A percentile compares a stretch with the other conserved stretches of the same genome.
These are phyloP conservation scores for Populus nigra DNA, from an alignment of 345 rosid species.

Conservation along the genomic window DNA sequence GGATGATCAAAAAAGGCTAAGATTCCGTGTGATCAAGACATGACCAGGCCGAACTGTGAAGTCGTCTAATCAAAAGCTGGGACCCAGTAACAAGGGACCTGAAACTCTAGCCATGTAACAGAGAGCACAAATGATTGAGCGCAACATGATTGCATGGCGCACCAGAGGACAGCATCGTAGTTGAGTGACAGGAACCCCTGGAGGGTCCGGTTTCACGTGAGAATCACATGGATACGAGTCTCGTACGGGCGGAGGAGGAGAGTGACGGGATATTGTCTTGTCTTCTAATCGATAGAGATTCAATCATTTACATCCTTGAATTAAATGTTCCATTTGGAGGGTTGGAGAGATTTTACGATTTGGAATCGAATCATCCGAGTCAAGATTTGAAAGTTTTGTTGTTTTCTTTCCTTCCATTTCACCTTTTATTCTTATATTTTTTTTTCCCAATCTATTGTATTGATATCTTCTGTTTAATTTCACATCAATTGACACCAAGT, in stretches of 20 bases:
- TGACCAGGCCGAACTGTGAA: conserved; percentile 13
- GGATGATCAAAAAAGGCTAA: background rate
- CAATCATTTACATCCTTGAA: background rate
- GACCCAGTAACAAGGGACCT: background rate
- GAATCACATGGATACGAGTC: conserved; percentile 38
- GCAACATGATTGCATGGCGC: background rate
- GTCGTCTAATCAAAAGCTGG: conserved; percentile 16
- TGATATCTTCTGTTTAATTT: too few relatives aligned
- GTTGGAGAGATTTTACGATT: background rate
- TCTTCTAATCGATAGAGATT: background rate
- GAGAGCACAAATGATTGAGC: conserved; percentile 10
- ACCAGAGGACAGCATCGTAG: background rate
- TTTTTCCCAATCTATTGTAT: too few relatives aligned
- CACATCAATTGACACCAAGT: too few relatives aligned
- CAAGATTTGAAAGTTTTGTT: background rate
- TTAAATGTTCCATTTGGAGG: background rate
- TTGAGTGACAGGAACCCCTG: background rate
- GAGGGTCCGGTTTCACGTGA: conserved; percentile 44
- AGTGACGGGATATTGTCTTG: background rate
- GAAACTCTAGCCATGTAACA: background rate
- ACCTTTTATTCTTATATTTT: too few relatives aligned
- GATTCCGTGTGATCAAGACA: conserved; percentile 7
- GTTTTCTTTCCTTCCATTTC: too few relatives aligned
- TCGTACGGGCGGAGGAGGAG: background rate
- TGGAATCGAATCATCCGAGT: background rate